A percentile compares a stretch with the other conserved stretches of the same genome.
These are phyloP conservation scores for Fragilariopsis cylindrus DNA, from an alignment of 108 stramenopile species.

Conservation along the genomic window DNA sequence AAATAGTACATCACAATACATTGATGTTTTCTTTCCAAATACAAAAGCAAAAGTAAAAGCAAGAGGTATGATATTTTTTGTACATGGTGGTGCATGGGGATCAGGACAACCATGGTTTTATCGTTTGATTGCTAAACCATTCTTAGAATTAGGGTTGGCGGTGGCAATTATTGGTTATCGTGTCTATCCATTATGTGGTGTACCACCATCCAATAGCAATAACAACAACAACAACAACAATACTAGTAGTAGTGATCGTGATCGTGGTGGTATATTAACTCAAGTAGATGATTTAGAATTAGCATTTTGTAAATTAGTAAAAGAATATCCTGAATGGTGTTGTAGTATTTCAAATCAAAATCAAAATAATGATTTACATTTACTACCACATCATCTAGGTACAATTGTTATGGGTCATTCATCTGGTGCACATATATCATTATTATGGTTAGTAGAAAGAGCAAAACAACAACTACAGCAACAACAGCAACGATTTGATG, in stretches of 20 bases:
- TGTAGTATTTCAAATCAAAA: not conserved
- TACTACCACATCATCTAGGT: constrained; percentile 30
- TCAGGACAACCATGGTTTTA: constrained; percentile 78
- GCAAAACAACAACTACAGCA: constrained; percentile 14
- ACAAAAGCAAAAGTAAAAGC: not conserved
- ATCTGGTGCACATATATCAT: constrained; percentile 77
- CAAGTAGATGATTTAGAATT: constrained; percentile 65
- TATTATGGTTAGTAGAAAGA: constrained; percentile 56
- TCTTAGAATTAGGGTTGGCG: constrained; percentile 49
- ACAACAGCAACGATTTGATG: not conserved
- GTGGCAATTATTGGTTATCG: constrained; percentile 81
- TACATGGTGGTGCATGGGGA: constrained; percentile 88
- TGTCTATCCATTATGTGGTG: constrained; percentile 64
- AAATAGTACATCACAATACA: constrained; percentile 47
- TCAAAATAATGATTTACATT: not conserved
- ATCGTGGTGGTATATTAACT: constrained; percentile 25
- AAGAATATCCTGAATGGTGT: constrained; percentile 30
- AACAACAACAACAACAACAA: not conserved
- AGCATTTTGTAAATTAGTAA: constrained; percentile 25
- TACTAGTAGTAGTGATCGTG: not conserved
- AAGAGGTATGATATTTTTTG: constrained; percentile 39
- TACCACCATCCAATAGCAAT: not conserved
- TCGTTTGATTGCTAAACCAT: constrained; percentile 63
- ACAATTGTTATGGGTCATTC: constrained; percentile 72
- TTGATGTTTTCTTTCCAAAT: constrained; percentile 78